Conservation (phyloP, 805 yeast species). For the Candida vaughaniae region DNA sequence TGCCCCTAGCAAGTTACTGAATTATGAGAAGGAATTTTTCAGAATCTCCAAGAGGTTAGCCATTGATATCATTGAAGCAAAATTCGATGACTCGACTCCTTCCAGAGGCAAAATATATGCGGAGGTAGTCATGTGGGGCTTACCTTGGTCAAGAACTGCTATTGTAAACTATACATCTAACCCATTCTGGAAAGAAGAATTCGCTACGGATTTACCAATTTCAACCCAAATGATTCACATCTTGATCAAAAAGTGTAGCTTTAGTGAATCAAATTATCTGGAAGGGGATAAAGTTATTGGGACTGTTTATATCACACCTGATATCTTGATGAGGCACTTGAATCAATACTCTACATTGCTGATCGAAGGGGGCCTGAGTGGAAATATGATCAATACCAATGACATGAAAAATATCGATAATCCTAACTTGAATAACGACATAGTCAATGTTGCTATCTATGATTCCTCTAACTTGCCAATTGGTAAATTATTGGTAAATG, state of each 20-base stretch:
- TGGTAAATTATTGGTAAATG: slow-evolving; percentile 57
- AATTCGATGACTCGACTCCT: slow-evolving; percentile 36
- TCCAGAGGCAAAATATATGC: slow-evolving; percentile 48
- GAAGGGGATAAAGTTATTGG: slow-evolving; percentile 48
- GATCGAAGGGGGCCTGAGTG: slow-evolving; percentile 21
- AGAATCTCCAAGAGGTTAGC: slow-evolving; percentile 54
- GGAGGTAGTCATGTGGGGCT: slow-evolving; percentile 70
- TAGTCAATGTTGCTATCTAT: slow-evolving; percentile 46
- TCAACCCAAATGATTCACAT: slow-evolving; percentile 53
- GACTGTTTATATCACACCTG: slow-evolving; percentile 53
- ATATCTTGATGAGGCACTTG: slow-evolving; percentile 39
- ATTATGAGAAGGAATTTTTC: slow-evolving; percentile 35
- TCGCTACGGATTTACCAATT: slow-evolving; percentile 59
- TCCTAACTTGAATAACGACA: slow-evolving; percentile 24
- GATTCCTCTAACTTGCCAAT: slow-evolving; percentile 43
- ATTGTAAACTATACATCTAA: slow-evolving; percentile 45
- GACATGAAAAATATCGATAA: slow-evolving; percentile 12
- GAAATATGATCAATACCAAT: slow-evolving; percentile 22
- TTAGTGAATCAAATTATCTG: slow-evolving; percentile 9
- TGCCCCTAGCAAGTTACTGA: no score
- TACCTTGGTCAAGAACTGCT: slow-evolving; percentile 78
- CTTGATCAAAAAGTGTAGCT: slow-evolving; percentile 38
- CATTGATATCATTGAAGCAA: slow-evolving; percentile 66
- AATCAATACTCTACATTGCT: slow-evolving; percentile 33
- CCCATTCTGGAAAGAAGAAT: slow-evolving; percentile 86